Evolutionary conservation across 2,329 filamentous ascomycete species (phyloP), one percentile per base, ranked within the genome.

Genomic region (Cladosporium austrohemisphaericum): DNA sequence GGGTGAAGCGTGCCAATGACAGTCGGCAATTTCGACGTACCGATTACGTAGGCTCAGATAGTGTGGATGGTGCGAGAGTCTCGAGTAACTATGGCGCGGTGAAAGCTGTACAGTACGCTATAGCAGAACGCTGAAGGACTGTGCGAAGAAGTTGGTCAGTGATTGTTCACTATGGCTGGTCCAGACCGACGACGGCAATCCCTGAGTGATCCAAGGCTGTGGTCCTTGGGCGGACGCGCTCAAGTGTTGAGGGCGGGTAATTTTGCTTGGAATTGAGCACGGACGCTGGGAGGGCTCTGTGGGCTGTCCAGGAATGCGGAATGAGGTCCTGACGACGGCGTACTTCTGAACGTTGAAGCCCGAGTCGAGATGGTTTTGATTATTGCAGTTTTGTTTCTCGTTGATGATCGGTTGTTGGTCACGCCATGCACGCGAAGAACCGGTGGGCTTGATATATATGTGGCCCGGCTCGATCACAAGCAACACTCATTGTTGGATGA

Each of bases 1-100:
- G 60, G 64, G 63, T 46, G 22, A 18, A 63, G 61, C 14, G 26
- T 46, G 48, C 47, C 53, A 19, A 50, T 50, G 49, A 43, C 45
- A 35, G 46, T 37, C 49, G 31, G 33, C 33, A 48, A 40, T 32
- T 13, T 26, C 10, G 19, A 49, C 46, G 29, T 41, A 46, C 46
- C 46, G 37, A 16, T 33, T 35, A 16, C n/a, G 37, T n/a, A 18
- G 37, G 26, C 26, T 9, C 19, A 41, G 46, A 41, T 49, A 18
- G 25, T 13, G 10, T 35, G 26, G 26, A 25, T 28, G 41, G 23
- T 16, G 28, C n/a, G 16, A 33, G 14, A 25, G 31, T 25, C 20
- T 49, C 36, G 37, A 49, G 19, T 35, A 28, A 33, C 28, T 33
- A 35, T 49, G 22, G 37, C 20, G 36, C 20, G 36, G 46, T 18